A percentile compares a stretch with the other conserved stretches of the same genome.
Evolutionary conservation across 257 asterid genomes (phyloP).

Genomic region (Echium plantagineum): DNA sequence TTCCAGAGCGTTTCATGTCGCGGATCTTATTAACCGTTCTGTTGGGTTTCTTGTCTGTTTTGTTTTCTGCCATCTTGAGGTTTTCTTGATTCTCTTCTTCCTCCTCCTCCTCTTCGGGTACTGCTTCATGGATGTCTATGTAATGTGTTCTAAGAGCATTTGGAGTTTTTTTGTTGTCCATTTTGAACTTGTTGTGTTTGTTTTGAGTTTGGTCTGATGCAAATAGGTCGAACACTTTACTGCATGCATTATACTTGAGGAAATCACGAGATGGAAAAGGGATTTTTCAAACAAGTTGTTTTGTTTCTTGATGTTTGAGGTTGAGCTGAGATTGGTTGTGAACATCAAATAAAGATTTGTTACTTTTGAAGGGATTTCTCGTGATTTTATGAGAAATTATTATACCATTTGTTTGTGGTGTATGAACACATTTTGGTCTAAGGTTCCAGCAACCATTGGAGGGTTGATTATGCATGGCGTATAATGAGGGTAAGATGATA

Average conservation of each 20-base stretch:
- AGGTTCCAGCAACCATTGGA: not conserved
- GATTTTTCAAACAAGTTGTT: too few relatives aligned
- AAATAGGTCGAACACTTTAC: not conserved
- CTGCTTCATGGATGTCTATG: slow-evolving; percentile 58
- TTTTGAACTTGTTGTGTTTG: slow-evolving; percentile 5
- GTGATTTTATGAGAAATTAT: slow-evolving; percentile 20
- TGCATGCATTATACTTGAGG: not conserved
- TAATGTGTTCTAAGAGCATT: slow-evolving; percentile 32
- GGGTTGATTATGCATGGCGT: not conserved
- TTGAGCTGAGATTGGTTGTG: not conserved
- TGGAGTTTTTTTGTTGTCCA: slow-evolving; percentile 41
- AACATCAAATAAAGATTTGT: slow-evolving; percentile 7
- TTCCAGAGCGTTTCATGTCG: slow-evolving; percentile 29
- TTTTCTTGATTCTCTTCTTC: slow-evolving; percentile 9
- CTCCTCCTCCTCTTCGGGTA: slow-evolving; percentile 36
- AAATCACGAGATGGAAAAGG: not conserved
- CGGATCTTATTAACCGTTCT: slow-evolving; percentile 15
- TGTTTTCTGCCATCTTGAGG: slow-evolving; percentile 8
- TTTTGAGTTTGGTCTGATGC: not conserved
- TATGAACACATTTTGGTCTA: slow-evolving; percentile 1
- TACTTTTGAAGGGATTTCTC: slow-evolving; percentile 21
- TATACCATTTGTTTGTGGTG: slow-evolving; percentile 17
- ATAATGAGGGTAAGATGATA: not conserved
- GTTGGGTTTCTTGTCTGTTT: slow-evolving; percentile 11
- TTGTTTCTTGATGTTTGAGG: not conserved